Evolutionary conservation across 106 monocot species (phyloP).

Genomic region (Posidonia australis): DNA sequence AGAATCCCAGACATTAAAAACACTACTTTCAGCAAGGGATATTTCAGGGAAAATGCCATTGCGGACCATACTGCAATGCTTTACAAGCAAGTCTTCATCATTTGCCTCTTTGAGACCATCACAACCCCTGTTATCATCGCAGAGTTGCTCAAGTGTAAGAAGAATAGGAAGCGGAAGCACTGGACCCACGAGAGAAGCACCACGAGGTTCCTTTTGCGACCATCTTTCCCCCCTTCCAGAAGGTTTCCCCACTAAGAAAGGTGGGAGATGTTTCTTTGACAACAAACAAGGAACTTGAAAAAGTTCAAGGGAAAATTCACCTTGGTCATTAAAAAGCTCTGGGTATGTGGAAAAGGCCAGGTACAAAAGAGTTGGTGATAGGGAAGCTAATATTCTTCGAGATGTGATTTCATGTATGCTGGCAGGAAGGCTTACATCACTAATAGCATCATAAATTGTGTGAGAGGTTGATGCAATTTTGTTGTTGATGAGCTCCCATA

Average conservation of each 20-base stretch:
- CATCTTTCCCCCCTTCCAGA: conserved; percentile 25
- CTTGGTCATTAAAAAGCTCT: conserved; percentile 22
- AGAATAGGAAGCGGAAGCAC: conserved; percentile 68
- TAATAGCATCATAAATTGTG: conserved; percentile 24
- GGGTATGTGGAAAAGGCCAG: conserved; percentile 54
- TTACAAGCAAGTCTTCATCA: conserved; percentile 17
- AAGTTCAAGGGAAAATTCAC: conserved; percentile 21
- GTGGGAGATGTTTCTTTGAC: conserved; percentile 13
- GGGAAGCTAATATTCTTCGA: conserved; percentile 30
- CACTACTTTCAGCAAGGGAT: conserved; percentile 25
- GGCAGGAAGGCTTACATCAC: conserved; percentile 38
- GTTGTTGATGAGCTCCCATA: conserved; percentile 20
- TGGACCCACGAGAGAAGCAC: conserved; percentile 57
- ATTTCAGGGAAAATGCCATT: conserved; percentile 31
- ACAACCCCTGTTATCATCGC: neutral
- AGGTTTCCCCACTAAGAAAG: conserved; percentile 42
- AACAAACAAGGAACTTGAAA: conserved; percentile 39
- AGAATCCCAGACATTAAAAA: conserved; percentile 15
- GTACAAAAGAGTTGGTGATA: conserved; percentile 31
- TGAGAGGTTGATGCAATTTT: conserved; percentile 7
- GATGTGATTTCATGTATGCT: conserved; percentile 63
- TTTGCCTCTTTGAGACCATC: neutral
- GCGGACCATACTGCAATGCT: conserved; percentile 19
- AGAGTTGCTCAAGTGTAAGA: conserved; percentile 25
- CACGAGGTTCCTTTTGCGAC: conserved; percentile 12